Evolutionary conservation across 345 rosid species (phyloP), one percentile per base, ranked within the genome.

Genomic region (Dipteronia sinensis): DNA sequence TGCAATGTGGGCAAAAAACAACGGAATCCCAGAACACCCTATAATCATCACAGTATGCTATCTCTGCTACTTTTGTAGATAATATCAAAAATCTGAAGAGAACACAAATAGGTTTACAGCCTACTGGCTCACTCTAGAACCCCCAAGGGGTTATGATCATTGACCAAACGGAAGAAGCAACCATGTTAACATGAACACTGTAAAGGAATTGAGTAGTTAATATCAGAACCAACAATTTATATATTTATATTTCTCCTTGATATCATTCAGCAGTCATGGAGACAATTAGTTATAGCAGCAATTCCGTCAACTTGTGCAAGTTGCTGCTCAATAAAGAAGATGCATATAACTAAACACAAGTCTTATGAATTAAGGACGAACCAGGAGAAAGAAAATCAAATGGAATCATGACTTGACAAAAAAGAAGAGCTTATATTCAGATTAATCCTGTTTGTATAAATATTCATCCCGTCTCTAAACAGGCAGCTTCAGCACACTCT

Each of bases 401-500:
- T 23, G 1, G 38, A 64, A 19, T 22, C 64, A 51, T 31, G 53
- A 27, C 34, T 75, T 34, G n/a, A 74, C 11, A 27, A 62, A 49
- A 29, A 63, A 34, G 64, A 38, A n/a, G 22, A 71, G 66, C 69
- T 49, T 77, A 44, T 61, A 31, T 64, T 77, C 71, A 4, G 42
- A 63, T 13, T 77, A 71, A 64, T 71, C 69, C 12, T 15, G 44
- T 17, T 71, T 1, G 29, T 55, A 38, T 49, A 53, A 27, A 31
- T 38, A 62, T 13, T 19, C 53, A 15, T 47, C 64, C 53, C 5
- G 19, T 31, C 6, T 46, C 72, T 47, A 3, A 11, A 3, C 53
- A 23, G 72, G 76, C 75, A 42, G 27, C 71, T 72, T 38, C 47
- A 8, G 20, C 73, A 67, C 19, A 71, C 73, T 62, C 82, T 85